Percentiles rank a stretch among this genome's conserved stretches.
Evolutionary conservation across 1,139 yeast species (phyloP).

Genomic region (Zygosaccharomyces sapae): DNA sequence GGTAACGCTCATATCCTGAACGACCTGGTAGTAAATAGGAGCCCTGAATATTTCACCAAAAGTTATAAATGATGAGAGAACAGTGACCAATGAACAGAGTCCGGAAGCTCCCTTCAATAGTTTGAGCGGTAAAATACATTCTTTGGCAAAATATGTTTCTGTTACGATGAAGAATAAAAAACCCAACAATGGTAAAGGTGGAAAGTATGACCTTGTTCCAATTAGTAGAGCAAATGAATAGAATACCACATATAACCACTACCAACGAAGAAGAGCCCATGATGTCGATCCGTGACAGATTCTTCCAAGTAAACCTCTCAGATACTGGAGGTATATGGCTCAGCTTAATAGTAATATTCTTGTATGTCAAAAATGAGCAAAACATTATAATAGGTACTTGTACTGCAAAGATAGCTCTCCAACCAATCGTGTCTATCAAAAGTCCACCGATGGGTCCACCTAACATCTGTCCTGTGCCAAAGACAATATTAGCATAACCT

Average conservation of each 20-base stretch:
- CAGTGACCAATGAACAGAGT: slow-evolving; percentile 28
- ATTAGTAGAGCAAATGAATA: slow-evolving; percentile 40
- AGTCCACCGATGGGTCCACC: slow-evolving; percentile 77
- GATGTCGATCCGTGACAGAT: slow-evolving; percentile 64
- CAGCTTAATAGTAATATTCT: slow-evolving; percentile 30
- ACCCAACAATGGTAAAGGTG: slow-evolving; percentile 18
- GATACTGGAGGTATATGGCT: slow-evolving; percentile 36
- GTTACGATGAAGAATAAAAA: slow-evolving; percentile 26
- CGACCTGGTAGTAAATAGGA: slow-evolving; percentile 52
- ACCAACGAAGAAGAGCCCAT: slow-evolving; percentile 67
- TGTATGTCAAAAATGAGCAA: slow-evolving; percentile 38
- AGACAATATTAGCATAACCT: slow-evolving; percentile 58
- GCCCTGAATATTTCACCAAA: slow-evolving; percentile 45
- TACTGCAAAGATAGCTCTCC: slow-evolving; percentile 63
- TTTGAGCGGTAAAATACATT: slow-evolving; percentile 34
- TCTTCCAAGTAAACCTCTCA: slow-evolving; percentile 40
- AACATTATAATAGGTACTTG: slow-evolving; percentile 62
- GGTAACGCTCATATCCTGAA: slow-evolving; percentile 48
- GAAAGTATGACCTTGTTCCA: slow-evolving; percentile 21
- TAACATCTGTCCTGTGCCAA: slow-evolving; percentile 62
- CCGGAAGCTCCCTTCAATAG: slow-evolving; percentile 32
- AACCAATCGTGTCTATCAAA: slow-evolving; percentile 66
- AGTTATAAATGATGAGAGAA: slow-evolving; percentile 31
- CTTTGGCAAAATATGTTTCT: slow-evolving; percentile 32
- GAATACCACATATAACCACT: slow-evolving; percentile 46